Percentiles rank a stretch among this genome's conserved stretches.
Conservation (phyloP, 495 filamentous ascomycete species). For the Aspergillus coremiiformis region DNA sequence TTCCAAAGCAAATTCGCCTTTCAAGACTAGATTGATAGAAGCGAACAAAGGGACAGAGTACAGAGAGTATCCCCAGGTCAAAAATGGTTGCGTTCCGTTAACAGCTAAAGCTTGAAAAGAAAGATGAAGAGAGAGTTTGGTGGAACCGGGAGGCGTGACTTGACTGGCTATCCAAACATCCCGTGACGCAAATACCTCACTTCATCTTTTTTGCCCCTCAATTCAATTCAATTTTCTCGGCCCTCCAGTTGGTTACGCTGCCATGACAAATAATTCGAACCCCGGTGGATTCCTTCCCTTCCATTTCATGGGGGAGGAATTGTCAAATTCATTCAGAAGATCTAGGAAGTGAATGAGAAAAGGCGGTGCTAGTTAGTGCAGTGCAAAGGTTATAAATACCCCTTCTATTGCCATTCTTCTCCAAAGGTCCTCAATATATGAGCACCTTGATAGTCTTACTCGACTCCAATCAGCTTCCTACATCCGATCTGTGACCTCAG, state of each 20-base stretch:
- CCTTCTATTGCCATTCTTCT: not conserved
- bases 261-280: slow-evolving; percentile 16
- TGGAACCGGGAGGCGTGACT: not conserved
- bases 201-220: not conserved
- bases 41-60: too few species aligned
- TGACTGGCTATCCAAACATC: not conserved
- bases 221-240: too few species aligned
- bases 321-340: too few species aligned
- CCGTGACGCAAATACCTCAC: slow-evolving; percentile 11
- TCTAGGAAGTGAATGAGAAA: not conserved
- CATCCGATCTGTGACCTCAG: slow-evolving; percentile 17
- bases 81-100: too few species aligned
- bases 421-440: slow-evolving; percentile 25
- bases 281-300: not conserved
- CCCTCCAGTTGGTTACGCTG: not conserved
- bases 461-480: slow-evolving; percentile 1
- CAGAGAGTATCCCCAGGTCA: too few species aligned
- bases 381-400: slow-evolving; percentile 25
- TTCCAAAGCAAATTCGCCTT: too few species aligned
- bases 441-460: slow-evolving; percentile 29
- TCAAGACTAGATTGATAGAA: too few species aligned
- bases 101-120: too few species aligned
- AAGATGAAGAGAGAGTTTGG: not conserved
- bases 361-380: not conserved
- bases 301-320: too few species aligned